These are phyloP conservation scores for Oleoguttula mirabilis DNA, from an alignment of 495 filamentous ascomycete species.

Conservation along the genomic window DNA sequence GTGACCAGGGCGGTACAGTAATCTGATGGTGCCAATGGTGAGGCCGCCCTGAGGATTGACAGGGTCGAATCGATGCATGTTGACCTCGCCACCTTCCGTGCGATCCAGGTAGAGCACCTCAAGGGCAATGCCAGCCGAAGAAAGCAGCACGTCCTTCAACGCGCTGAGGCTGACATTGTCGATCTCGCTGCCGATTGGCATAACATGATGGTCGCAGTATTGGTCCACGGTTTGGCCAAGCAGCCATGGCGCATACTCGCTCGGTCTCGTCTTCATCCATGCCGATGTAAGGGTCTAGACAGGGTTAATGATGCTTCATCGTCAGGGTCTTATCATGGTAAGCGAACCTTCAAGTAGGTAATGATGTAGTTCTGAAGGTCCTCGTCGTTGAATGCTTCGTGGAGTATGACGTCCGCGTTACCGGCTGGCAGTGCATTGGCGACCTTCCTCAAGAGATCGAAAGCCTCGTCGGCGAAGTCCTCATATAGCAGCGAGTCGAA, in stretches of 20 bases:
- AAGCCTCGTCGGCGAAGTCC: constrained; percentile 69
- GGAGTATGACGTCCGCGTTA: constrained; percentile 48
- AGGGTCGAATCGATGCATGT: constrained; percentile 56
- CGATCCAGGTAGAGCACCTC: constrained; percentile 89
- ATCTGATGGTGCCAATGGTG: constrained; percentile 45
- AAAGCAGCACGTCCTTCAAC: constrained; percentile 67
- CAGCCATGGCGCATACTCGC: constrained; percentile 60
- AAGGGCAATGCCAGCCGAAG: constrained; percentile 64
- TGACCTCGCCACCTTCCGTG: constrained; percentile 67
- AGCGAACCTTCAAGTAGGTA: constrained; percentile 52
- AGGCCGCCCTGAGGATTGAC: constrained; percentile 31
- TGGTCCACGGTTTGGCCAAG: constrained; percentile 46
- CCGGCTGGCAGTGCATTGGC: constrained; percentile 38
- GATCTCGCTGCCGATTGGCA: constrained; percentile 68
- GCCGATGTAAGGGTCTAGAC: constrained; percentile 67
- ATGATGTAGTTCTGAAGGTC: constrained; percentile 60
- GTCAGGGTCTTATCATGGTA: not conserved
- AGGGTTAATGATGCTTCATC: not conserved
- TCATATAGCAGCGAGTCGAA: constrained; percentile 57
- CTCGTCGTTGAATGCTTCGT: constrained; percentile 63
- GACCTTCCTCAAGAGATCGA: constrained; percentile 49
- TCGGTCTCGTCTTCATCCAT: constrained; percentile 66
- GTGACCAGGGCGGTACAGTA: constrained; percentile 69
- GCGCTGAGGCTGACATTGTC: constrained; percentile 74
- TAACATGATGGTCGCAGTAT: constrained; percentile 60